These are phyloP conservation scores for Ogataea ganodermae DNA, from an alignment of 805 yeast species.

Conservation along the genomic window DNA sequence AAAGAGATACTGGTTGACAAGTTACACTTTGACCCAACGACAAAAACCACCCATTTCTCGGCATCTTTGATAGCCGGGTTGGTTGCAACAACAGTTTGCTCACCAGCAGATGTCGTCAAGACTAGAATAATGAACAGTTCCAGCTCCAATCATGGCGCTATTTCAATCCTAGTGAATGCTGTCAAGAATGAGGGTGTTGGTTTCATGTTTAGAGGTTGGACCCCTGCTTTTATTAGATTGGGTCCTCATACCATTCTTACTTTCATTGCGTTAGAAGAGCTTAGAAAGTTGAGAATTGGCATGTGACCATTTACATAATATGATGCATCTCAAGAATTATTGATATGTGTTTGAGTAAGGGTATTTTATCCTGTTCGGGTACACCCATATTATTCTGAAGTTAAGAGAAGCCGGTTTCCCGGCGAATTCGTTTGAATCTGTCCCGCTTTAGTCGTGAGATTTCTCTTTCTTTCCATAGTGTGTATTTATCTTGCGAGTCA, in stretches of 20 bases:
- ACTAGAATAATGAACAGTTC: constrained; percentile 81
- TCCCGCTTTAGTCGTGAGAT: constrained; percentile 4
- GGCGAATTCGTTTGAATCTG: background rate
- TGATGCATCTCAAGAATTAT: too few relatives aligned
- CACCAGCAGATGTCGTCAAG: constrained; percentile 90
- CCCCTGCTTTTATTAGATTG: constrained; percentile 80
- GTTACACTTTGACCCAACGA: constrained; percentile 54
- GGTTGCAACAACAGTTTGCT: constrained; percentile 88
- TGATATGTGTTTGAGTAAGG: too few relatives aligned
- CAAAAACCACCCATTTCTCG: constrained; percentile 71
- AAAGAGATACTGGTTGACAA: constrained; percentile 58
- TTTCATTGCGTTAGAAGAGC: constrained; percentile 66
- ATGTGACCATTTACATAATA: too few relatives aligned
- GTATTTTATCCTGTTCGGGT: too few relatives aligned
- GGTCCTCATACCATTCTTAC: constrained; percentile 82
- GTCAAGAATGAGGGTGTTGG: constrained; percentile 69
- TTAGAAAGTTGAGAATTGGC: constrained; percentile 42
- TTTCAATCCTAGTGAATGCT: constrained; percentile 52
- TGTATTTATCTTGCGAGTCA: background rate
- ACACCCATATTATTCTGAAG: too few relatives aligned
- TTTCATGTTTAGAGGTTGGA: constrained; percentile 90
- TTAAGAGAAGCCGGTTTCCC: background rate
- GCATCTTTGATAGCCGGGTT: constrained; percentile 82
- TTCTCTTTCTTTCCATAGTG: constrained; percentile 8
- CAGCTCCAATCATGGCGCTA: constrained; percentile 48